Percentiles rank a stretch among this genome's conserved stretches.
phyloP scores from a whole-genome alignment of 306 rosid genomes.

The Rubus idaeus region DNA sequence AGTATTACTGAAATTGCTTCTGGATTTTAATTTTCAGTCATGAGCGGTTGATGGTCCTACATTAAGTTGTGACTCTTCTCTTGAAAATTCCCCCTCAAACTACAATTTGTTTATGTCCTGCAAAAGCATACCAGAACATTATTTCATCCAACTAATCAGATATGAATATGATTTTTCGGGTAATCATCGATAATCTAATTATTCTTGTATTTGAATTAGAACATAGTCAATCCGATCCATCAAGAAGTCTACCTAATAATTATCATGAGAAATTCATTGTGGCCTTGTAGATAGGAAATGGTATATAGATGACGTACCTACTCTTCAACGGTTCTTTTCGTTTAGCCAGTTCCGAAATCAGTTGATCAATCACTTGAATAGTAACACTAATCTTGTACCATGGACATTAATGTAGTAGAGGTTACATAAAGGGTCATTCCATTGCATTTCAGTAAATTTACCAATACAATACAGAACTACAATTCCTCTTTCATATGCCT shows the following conservation, averaged over 20 bases:
- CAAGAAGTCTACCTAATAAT: background rate
- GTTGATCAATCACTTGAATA: background rate
- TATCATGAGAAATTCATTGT: background rate
- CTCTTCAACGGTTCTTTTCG: background rate
- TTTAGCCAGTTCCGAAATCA: background rate
- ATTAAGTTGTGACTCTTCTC: background rate
- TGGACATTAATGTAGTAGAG: background rate
- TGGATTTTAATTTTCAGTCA: background rate
- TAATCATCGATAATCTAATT: background rate
- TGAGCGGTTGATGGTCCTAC: background rate
- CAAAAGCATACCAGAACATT: background rate
- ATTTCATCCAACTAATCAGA: background rate
- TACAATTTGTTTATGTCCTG: background rate
- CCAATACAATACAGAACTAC: slow-evolving; percentile 27
- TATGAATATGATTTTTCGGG: background rate
- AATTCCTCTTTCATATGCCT: slow-evolving; percentile 51
- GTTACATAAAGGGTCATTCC: background rate
- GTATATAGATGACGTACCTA: background rate
- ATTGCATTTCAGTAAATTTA: background rate
- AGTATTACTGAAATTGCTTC: slow-evolving; percentile 6
- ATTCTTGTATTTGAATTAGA: background rate
- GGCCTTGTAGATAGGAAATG: background rate
- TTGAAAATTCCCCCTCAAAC: background rate
- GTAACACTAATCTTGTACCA: background rate
- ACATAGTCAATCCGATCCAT: background rate